A percentile compares a stretch with the other conserved stretches of the same genome.
Conservation (phyloP, 306 rosid species). For the Trifolium subterraneum region DNA sequence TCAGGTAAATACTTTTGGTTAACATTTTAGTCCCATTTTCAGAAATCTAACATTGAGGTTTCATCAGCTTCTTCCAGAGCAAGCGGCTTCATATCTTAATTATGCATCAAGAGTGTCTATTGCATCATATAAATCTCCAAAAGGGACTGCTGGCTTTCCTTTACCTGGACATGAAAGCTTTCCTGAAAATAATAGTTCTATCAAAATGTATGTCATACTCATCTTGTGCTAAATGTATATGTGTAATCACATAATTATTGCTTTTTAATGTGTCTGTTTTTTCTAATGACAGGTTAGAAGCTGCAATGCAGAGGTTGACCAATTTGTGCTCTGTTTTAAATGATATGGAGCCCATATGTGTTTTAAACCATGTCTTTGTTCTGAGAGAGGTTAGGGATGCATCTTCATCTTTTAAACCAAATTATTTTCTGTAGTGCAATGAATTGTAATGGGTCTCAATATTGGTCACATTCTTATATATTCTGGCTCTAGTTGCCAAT, state of each 20-base stretch:
- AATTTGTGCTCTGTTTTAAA: conserved; percentile 95
- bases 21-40: conserved; percentile 39
- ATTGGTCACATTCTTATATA: background rate
- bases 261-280: conserved; percentile 25
- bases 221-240: conserved; percentile 31
- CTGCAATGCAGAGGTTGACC: conserved; percentile 98
- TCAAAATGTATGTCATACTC: conserved; percentile 75
- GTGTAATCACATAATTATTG: conserved; percentile 20
- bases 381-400: conserved; percentile 82
- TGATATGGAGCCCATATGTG: conserved; percentile 99
- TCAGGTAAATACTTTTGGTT: conserved; percentile 65
- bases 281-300: conserved; percentile 80
- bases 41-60: conserved; percentile 47
- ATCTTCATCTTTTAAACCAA: background rate
- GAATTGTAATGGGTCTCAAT: conserved; percentile 8
- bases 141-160: conserved; percentile 73
- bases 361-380: conserved; percentile 91
- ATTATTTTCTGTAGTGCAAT: conserved; percentile 7
- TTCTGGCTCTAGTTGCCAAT: conserved; percentile 5
- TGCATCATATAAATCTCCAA: conserved; percentile 83
- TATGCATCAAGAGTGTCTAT: conserved; percentile 74
- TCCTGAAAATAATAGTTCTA: conserved; percentile 90
- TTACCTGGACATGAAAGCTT: conserved; percentile 96
- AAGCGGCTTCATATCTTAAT: conserved; percentile 91
- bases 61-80: conserved; percentile 97